Base-by-base conservation (phyloP, 306 rosid genomes). In the Casuarina glauca region DNA sequence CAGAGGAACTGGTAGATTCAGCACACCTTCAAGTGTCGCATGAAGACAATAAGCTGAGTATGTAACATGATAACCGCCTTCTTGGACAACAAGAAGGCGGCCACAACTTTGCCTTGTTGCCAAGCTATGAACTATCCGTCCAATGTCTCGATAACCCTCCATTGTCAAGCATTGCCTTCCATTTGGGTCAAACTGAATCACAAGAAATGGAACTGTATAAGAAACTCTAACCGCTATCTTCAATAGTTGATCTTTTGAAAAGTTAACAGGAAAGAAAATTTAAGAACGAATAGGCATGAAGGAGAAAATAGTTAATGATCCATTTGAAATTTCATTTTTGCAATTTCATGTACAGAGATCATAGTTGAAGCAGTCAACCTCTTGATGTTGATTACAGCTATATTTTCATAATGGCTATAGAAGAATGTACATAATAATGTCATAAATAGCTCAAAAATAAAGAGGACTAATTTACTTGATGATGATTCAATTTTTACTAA, bases 131-230 rank as follows among this genome's bases (percentile, higher is more conserved):
- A 87, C 80, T 2, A 82, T 79, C 64, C 26, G 75, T 69, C 98
- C 97, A 9, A 89, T 90, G 73, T 86, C 89, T 74, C 91, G 78
- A 39, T 88, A 94, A 20, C 98, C 98, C 55, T 90, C 89, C 95
- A 90, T 90, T 54, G 98, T 92, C 87, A 94, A 88, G 82, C 98
- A 94, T 70, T 89, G 98, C 79, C 97, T 90, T 86, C 98, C 98
- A 79, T 92, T 94, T 20, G 98, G 97, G 89, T 94, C 98, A 77
- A 87, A 90, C 97, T 94, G 77, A 46, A 83, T 66, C 76, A 84
- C 73, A 80, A 36, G 12, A 38, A 78, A 38, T 44, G 54, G 63
- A 3, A 13, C 39, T 68, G 70, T 68, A 38, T 54, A 43, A 68
- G 62, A 48, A 79, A 75, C 57, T 69, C 6, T 51, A 48, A 39